Conservation (phyloP, 2,329 filamentous ascomycete genomes). For the Juglanconis oblonga region DNA sequence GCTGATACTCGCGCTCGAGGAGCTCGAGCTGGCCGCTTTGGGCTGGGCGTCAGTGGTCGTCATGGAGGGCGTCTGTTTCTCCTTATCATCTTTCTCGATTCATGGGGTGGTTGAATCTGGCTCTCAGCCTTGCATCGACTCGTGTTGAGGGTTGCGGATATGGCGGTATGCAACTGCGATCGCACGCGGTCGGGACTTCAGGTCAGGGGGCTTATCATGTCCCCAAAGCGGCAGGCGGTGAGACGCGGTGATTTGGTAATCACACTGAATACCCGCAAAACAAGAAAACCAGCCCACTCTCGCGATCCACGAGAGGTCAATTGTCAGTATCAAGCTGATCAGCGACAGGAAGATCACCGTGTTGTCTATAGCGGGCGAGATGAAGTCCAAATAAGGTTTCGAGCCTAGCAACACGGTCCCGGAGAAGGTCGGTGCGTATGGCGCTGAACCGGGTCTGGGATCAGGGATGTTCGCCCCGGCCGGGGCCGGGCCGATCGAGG, state of each 20-base stretch:
- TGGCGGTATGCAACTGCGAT: not conserved
- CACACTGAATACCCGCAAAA: not conserved
- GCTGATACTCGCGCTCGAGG: slow-evolving; percentile 1
- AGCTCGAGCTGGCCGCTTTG: slow-evolving; percentile 13
- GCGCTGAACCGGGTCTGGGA: too few species aligned
- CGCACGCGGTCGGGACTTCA: not conserved
- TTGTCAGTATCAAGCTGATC: too few species aligned
- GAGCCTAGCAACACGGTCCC: too few species aligned
- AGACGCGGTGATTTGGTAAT: not conserved
- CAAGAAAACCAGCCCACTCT: too few species aligned
- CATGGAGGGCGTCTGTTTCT: slow-evolving; percentile 12
- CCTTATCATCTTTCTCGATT: slow-evolving; percentile 7
- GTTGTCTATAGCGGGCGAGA: too few species aligned
- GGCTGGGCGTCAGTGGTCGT: slow-evolving; percentile 9
- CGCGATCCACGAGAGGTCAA: too few species aligned
- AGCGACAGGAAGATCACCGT: too few species aligned
- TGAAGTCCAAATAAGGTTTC: too few species aligned
- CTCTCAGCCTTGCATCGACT: not conserved
- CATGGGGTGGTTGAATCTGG: not conserved
- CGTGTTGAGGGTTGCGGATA: not conserved
- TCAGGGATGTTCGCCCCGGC: too few species aligned
- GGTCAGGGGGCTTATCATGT: not conserved
- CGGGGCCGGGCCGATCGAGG: too few species aligned
- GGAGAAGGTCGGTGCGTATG: too few species aligned
- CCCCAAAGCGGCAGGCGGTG: not conserved